Evolutionary conservation across 2,329 filamentous ascomycete genomes (phyloP).

Genomic region (Colletotrichum coccodes): DNA sequence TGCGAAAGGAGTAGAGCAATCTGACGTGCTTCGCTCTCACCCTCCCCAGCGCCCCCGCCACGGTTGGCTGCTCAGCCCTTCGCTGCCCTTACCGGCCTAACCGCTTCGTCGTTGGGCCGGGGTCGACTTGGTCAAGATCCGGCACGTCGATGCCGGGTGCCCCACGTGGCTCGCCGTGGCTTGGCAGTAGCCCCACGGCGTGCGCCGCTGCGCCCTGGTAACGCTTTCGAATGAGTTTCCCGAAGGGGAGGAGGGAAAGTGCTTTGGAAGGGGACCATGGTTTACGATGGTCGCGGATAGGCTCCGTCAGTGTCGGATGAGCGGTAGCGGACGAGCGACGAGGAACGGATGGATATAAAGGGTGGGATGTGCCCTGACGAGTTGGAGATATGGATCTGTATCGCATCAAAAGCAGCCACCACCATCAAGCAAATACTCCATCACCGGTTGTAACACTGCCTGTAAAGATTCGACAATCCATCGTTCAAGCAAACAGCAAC

Average conservation of each 20-base stretch:
- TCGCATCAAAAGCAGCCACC: background rate
- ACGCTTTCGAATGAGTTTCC: conserved; percentile 28
- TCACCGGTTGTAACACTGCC: background rate
- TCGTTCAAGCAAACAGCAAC: background rate
- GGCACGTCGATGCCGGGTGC: conserved; percentile 21
- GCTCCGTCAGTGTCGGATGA: background rate
- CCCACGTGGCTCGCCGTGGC: conserved; percentile 28
- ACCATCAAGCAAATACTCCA: background rate
- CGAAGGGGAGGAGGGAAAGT: conserved; percentile 1
- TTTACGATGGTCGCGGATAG: background rate
- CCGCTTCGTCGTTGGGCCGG: background rate
- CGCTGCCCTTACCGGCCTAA: background rate
- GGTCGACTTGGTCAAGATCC: conserved; percentile 10
- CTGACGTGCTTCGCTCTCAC: background rate
- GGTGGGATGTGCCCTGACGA: background rate
- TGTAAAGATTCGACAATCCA: background rate
- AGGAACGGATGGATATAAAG: background rate
- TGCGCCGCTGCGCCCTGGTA: conserved; percentile 1
- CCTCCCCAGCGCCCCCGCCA: background rate
- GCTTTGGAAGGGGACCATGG: background rate
- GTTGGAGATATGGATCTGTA: background rate
- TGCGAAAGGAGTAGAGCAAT: background rate
- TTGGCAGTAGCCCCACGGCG: conserved; percentile 7
- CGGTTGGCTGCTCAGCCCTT: conserved; percentile 6
- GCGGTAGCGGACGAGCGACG: background rate